Evolutionary conservation across 805 yeast species (phyloP).

Genomic region (Yamadazyma scolyti): DNA sequence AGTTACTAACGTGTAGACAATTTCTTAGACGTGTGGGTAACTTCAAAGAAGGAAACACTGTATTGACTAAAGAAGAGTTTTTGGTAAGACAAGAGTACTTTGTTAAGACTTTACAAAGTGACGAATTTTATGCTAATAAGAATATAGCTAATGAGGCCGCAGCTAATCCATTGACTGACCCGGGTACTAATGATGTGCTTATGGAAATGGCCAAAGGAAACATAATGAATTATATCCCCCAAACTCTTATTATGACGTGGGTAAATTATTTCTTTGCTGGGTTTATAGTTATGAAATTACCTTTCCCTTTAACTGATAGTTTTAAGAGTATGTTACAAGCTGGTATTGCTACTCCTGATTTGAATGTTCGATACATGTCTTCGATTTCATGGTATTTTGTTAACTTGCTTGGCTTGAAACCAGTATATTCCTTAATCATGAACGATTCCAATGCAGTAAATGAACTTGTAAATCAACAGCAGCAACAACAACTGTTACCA

Average conservation of each 20-base stretch:
- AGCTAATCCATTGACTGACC: conserved; percentile 66
- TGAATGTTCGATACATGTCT: conserved; percentile 89
- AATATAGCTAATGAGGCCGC: conserved; percentile 34
- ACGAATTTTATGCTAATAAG: conserved; percentile 53
- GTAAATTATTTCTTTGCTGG: conserved; percentile 92
- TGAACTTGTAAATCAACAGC: conserved; percentile 41
- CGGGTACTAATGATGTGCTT: conserved; percentile 67
- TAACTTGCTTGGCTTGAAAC: conserved; percentile 75
- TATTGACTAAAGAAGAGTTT: conserved; percentile 52
- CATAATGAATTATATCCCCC: conserved; percentile 82
- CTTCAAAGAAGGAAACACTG: conserved; percentile 52
- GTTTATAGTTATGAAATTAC: conserved; percentile 72
- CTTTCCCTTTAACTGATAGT: conserved; percentile 85
- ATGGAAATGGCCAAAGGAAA: conserved; percentile 77
- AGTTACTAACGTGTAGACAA: conserved; percentile 31
- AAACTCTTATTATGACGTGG: conserved; percentile 94
- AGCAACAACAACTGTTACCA: conserved; percentile 37
- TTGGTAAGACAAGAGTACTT: conserved; percentile 47
- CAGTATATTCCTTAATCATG: conserved; percentile 70
- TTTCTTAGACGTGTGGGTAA: conserved; percentile 55
- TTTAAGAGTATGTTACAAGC: conserved; percentile 91
- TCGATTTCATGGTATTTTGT: conserved; percentile 96
- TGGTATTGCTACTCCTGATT: conserved; percentile 78
- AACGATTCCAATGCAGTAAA: conserved; percentile 47
- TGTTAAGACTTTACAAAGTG: conserved; percentile 46